Evolutionary conservation across 495 filamentous ascomycete genomes (phyloP).

Genomic region (Xylaria cubensis): DNA sequence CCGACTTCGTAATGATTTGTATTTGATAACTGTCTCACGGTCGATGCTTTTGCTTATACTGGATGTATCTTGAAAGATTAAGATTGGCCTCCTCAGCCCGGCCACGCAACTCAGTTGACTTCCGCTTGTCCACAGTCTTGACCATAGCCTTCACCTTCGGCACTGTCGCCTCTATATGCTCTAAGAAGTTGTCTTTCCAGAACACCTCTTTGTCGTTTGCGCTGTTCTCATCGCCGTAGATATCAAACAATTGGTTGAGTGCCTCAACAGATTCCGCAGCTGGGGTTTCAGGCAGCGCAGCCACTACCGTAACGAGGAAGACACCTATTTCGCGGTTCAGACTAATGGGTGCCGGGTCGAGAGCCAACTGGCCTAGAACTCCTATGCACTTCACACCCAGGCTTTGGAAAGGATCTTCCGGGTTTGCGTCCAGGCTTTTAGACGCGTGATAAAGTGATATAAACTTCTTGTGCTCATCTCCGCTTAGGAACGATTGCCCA

Average conservation of each 20-base stretch:
- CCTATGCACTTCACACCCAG: slow-evolving; percentile 67
- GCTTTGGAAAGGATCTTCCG: slow-evolving; percentile 55
- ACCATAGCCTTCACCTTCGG: slow-evolving; percentile 59
- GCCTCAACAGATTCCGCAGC: slow-evolving; percentile 62
- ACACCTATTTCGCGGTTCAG: slow-evolving; percentile 64
- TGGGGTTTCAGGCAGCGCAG: slow-evolving; percentile 50
- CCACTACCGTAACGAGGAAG: slow-evolving; percentile 62
- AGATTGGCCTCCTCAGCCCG: slow-evolving; percentile 62
- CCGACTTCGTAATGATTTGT: not conserved
- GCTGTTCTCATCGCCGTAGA: slow-evolving; percentile 64
- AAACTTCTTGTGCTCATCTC: slow-evolving; percentile 61
- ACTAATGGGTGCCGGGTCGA: slow-evolving; percentile 49
- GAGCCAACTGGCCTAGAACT: slow-evolving; percentile 63
- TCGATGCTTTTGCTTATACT: slow-evolving; percentile 63
- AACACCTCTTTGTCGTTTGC: slow-evolving; percentile 65
- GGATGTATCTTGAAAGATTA: slow-evolving; percentile 64
- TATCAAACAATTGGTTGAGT: slow-evolving; percentile 66
- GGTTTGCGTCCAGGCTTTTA: slow-evolving; percentile 38
- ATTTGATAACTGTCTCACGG: slow-evolving; percentile 18
- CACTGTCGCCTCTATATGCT: slow-evolving; percentile 58
- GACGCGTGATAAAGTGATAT: slow-evolving; percentile 66
- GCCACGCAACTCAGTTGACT: slow-evolving; percentile 55
- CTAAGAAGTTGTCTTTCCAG: slow-evolving; percentile 63
- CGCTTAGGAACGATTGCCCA: slow-evolving; percentile 52
- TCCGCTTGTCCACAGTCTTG: slow-evolving; percentile 63